Evolutionary conservation across 225 moss, liverwort and hornwort species (phyloP).

Genomic region (Bryum argenteum): DNA sequence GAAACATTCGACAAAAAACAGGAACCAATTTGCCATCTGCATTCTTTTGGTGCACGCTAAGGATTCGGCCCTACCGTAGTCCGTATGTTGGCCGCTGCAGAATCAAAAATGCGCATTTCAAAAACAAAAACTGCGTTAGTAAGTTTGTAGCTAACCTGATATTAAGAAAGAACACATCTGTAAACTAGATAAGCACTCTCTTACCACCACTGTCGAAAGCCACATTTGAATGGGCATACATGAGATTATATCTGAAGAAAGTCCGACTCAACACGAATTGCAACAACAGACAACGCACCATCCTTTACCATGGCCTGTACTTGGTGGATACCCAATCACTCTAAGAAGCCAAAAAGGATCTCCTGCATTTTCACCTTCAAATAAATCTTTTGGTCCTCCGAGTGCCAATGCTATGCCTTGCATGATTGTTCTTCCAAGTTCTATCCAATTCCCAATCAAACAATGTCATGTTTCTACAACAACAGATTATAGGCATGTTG

Average conservation of each 20-base stretch:
- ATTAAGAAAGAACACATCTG: conserved; percentile 12
- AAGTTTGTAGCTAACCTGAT: conserved; percentile 9
- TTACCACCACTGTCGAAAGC: conserved; percentile 3
- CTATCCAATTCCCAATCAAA: conserved; percentile 45
- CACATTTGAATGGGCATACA: not conserved
- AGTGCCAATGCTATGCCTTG: conserved; percentile 88
- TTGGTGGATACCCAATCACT: conserved; percentile 89
- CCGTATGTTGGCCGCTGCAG: conserved; percentile 84
- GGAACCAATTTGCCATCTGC: conserved; percentile 4
- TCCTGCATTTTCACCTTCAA: conserved; percentile 88
- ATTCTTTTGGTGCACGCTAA: conserved; percentile 13
- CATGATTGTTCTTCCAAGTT: conserved; percentile 77
- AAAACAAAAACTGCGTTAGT: conserved; percentile 30
- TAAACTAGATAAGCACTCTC: conserved; percentile 12
- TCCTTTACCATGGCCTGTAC: conserved; percentile 45
- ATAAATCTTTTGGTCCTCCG: conserved; percentile 73
- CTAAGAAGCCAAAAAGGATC: conserved; percentile 95
- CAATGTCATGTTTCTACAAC: conserved; percentile 27
- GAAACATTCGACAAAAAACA: not conserved
- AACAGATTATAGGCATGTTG: not conserved
- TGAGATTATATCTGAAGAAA: conserved; percentile 8
- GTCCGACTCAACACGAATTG: conserved; percentile 16
- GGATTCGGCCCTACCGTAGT: conserved; percentile 71
- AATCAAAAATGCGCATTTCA: conserved; percentile 25
- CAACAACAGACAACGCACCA: conserved; percentile 59